Conservation (phyloP, 768 basidiomycete genomes). For the Astraeus odoratus region DNA sequence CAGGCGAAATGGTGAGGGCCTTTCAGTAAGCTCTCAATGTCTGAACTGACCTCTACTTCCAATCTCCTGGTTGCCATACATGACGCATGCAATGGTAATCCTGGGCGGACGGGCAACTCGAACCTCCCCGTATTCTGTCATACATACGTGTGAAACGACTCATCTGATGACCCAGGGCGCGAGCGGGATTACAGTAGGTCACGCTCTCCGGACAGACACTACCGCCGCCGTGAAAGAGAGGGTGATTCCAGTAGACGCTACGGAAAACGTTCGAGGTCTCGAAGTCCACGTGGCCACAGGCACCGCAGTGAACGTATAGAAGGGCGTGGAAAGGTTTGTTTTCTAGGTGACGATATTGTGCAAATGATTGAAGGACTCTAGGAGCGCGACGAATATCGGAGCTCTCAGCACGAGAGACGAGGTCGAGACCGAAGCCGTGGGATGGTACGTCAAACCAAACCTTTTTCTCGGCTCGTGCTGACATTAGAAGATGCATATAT, state of each 20-base stretch:
- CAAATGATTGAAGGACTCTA: background rate
- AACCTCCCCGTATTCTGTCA: conserved; percentile 1
- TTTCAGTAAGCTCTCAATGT: background rate
- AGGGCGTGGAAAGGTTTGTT: conserved; percentile 7
- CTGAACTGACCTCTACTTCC: conserved; percentile 16
- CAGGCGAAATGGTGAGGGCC: conserved; percentile 20
- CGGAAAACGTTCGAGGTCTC: conserved; percentile 18
- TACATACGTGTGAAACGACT: background rate
- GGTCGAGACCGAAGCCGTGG: conserved; percentile 17
- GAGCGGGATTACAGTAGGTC: conserved; percentile 18
- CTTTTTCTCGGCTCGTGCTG: conserved; percentile 4
- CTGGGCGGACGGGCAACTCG: conserved; percentile 16
- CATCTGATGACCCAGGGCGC: conserved; percentile 10
- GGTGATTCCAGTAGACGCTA: conserved; percentile 5
- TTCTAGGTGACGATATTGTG: background rate
- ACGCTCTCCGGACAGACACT: conserved; percentile 16
- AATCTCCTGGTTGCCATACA: conserved; percentile 21
- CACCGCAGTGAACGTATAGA: background rate
- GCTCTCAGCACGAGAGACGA: conserved; percentile 1
- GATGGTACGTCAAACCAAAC: conserved; percentile 20
- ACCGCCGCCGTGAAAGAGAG: conserved; percentile 7
- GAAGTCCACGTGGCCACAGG: conserved; percentile 11
- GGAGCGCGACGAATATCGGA: conserved; percentile 8
- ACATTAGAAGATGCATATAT: conserved; percentile 21
- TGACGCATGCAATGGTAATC: conserved; percentile 6